Percentiles rank a stretch among this genome's conserved stretches.
These are phyloP conservation scores for Fusarium incarnatum DNA, from an alignment of 2,329 filamentous ascomycete genomes.

Conservation along the genomic window DNA sequence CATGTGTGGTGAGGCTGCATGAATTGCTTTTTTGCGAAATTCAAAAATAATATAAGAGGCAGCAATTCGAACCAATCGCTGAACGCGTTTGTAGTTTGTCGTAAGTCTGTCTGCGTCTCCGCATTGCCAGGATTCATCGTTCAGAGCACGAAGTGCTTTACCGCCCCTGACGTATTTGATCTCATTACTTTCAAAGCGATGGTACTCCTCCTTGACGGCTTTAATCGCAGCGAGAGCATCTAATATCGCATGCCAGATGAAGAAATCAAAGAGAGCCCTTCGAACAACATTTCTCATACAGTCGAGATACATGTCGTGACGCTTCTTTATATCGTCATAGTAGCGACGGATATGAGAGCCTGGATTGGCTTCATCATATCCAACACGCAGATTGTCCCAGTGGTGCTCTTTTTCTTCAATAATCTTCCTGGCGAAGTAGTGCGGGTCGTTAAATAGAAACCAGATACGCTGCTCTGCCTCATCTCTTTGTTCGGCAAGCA, in stretches of 20 bases:
- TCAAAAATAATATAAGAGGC: conserved; percentile 38
- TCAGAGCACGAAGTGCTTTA: neutral
- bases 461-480: conserved; percentile 29
- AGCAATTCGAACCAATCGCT: conserved; percentile 24
- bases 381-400: conserved; percentile 32
- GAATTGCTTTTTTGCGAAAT: conserved; percentile 41
- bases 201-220: neutral
- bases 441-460: conserved; percentile 35
- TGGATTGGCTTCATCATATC: conserved; percentile 1
- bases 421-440: conserved; percentile 31
- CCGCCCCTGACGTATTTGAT: neutral
- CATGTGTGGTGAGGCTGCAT: conserved; percentile 37
- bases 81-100: neutral
- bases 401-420: conserved; percentile 41
- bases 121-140: neutral
- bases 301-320: conserved; percentile 31
- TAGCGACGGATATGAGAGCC: conserved; percentile 17
- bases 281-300: conserved; percentile 32
- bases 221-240: neutral
- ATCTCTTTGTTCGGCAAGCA: conserved; percentile 9
- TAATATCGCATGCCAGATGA: conserved; percentile 27
- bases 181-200: neutral
- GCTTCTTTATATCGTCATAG: neutral
- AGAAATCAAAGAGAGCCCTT: conserved; percentile 39
- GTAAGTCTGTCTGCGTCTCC: no score